These are phyloP conservation scores for Chrysopogon serrulatus DNA, from an alignment of 176 grass and related monocot genomes.

Conservation along the genomic window DNA sequence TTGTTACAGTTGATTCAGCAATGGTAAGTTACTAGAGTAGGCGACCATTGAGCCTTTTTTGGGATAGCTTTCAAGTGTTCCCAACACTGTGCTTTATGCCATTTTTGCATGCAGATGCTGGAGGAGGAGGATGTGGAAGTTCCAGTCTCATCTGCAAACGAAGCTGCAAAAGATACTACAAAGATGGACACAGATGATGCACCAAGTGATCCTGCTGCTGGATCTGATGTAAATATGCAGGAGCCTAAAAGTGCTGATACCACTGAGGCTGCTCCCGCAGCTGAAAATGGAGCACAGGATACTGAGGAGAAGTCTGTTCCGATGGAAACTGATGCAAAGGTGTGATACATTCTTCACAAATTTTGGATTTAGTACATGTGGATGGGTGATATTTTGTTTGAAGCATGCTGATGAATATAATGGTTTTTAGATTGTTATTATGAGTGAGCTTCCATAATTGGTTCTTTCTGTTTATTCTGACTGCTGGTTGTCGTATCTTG, in stretches of 20 bases:
- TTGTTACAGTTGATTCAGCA: constrained; percentile 84
- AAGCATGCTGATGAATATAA: not conserved
- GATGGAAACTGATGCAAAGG: constrained; percentile 94
- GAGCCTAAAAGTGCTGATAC: constrained; percentile 54
- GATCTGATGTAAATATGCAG: constrained; percentile 63
- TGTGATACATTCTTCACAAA: not conserved
- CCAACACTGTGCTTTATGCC: not conserved
- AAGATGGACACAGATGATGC: constrained; percentile 77
- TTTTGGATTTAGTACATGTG: not conserved
- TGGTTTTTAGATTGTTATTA: not conserved
- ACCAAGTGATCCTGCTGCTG: constrained; percentile 34
- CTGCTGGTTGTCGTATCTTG: no score
- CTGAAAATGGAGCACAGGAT: constrained; percentile 65
- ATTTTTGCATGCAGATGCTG: constrained; percentile 51
- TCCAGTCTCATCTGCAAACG: constrained; percentile 45
- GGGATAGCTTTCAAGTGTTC: no score
- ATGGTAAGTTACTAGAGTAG: constrained; percentile 32
- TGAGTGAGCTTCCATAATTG: not conserved
- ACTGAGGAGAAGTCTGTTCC: constrained; percentile 64
- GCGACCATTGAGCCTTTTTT: no score
- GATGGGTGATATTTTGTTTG: not conserved
- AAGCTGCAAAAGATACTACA: constrained; percentile 40
- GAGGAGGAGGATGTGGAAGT: constrained; percentile 82
- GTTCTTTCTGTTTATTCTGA: not conserved
- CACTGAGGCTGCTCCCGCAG: constrained; percentile 26